A percentile compares a stretch with the other conserved stretches of the same genome.
Conservation (phyloP, 257 asterid genomes). For the Plectranthus barbatus region DNA sequence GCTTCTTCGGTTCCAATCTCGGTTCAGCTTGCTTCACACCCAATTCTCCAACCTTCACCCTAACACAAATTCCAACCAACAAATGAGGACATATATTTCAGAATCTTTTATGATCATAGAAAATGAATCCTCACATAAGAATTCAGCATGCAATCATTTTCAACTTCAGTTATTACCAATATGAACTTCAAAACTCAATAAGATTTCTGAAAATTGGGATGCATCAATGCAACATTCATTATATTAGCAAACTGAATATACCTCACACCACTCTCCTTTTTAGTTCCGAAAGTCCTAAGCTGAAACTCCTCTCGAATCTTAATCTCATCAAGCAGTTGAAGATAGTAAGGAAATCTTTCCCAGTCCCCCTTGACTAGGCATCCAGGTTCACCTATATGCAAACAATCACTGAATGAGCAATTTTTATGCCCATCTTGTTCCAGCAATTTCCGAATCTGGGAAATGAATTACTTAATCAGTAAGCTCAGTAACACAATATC, state of each 20-base stretch:
- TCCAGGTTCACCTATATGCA: slow-evolving; percentile 90
- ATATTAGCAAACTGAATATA: slow-evolving; percentile 17
- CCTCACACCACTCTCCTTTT: slow-evolving; percentile 92
- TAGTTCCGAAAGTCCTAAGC: slow-evolving; percentile 81
- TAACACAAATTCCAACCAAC: slow-evolving; percentile 13
- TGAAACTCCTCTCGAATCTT: slow-evolving; percentile 84
- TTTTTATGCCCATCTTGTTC: slow-evolving; percentile 39
- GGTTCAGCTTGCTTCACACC: slow-evolving; percentile 92
- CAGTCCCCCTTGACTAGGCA: slow-evolving; percentile 72
- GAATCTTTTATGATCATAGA: not conserved
- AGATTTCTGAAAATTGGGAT: not conserved
- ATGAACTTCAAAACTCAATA: too few species aligned
- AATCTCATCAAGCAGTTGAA: slow-evolving; percentile 87
- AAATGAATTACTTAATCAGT: not conserved
- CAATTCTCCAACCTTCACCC: slow-evolving; percentile 69
- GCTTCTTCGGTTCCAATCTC: slow-evolving; percentile 73
- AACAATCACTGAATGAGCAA: slow-evolving; percentile 75
- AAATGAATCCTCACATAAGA: not conserved
- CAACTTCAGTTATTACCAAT: too few species aligned
- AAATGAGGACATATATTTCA: not conserved
- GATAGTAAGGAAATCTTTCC: slow-evolving; percentile 89
- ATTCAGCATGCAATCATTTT: not conserved
- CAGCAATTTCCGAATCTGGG: slow-evolving; percentile 68
- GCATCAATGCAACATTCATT: too few species aligned
- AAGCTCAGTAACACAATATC: not conserved